Conservation (phyloP, 192 early-diverging fungal genomes). For the Backusella parvicylindrica region DNA sequence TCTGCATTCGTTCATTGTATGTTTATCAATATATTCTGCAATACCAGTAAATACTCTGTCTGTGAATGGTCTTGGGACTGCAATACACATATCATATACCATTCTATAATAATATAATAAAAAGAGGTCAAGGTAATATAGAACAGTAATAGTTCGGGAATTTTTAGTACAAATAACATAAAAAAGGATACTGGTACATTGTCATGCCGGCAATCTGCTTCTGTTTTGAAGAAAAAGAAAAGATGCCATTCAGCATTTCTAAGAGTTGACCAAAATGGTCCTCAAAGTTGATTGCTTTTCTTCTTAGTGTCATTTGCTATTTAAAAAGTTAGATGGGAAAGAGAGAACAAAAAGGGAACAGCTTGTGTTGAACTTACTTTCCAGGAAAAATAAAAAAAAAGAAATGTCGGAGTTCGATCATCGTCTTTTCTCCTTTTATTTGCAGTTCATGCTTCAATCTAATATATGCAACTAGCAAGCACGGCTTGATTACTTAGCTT, state of each 20-base stretch:
- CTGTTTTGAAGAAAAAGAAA: conserved; percentile 46
- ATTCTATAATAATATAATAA: conserved; percentile 33
- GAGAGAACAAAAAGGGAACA: neutral
- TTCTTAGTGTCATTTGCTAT: conserved; percentile 47
- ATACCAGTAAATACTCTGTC: conserved; percentile 64
- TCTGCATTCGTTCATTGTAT: conserved; percentile 47
- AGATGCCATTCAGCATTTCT: conserved; percentile 48
- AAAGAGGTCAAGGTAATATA: neutral
- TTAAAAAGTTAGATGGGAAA: neutral
- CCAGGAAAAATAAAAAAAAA: neutral
- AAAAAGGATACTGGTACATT: conserved; percentile 64
- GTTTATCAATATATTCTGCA: conserved; percentile 60
- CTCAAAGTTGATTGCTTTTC: conserved; percentile 52
- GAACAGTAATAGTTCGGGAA: neutral
- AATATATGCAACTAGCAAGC: too few species aligned
- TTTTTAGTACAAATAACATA: neutral
- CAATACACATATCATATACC: conserved; percentile 80
- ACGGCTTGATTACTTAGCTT: neutral
- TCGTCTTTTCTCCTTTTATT: neutral
- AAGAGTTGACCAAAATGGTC: conserved; percentile 44
- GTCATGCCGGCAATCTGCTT: conserved; percentile 58
- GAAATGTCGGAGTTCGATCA: neutral
- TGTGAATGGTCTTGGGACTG: conserved; percentile 65
- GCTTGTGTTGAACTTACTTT: neutral
- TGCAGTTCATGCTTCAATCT: neutral